These are phyloP conservation scores for Nasturtium officinale DNA, from an alignment of 345 rosid species.

Conservation along the genomic window DNA sequence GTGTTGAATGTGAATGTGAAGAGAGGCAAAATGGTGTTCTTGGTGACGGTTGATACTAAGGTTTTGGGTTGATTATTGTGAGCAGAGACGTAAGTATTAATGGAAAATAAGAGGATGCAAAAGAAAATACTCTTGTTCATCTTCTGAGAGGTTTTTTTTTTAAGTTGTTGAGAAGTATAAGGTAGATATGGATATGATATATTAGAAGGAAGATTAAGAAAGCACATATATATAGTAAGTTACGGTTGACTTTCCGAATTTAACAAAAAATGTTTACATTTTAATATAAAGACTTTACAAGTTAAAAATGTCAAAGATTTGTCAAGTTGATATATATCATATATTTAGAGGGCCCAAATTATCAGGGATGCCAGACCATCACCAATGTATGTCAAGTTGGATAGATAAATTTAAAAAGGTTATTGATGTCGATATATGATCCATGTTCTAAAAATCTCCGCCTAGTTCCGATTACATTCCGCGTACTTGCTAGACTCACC, in stretches of 20 bases:
- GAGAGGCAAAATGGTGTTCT: constrained; percentile 42
- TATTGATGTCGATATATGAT: too few species aligned
- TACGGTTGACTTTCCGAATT: neutral
- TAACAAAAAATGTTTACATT: too few species aligned
- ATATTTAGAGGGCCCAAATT: too few species aligned
- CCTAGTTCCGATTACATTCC: too few species aligned
- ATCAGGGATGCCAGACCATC: too few species aligned
- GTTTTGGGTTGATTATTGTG: neutral
- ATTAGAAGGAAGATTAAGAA: neutral
- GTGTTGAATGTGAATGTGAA: constrained; percentile 38
- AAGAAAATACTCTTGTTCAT: constrained; percentile 22
- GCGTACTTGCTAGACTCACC: too few species aligned
- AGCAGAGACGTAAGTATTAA: constrained; percentile 14
- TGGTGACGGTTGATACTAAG: constrained; percentile 44
- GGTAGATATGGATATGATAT: constrained; percentile 7
- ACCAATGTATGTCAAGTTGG: too few species aligned
- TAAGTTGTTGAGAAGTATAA: neutral
- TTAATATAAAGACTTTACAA: too few species aligned
- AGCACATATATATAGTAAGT: constrained; percentile 3
- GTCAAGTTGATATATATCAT: too few species aligned
- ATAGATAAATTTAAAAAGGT: too few species aligned
- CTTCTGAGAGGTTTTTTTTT: neutral
- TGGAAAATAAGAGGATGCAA: constrained; percentile 9
- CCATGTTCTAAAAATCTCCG: too few species aligned
- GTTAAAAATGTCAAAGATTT: too few species aligned